Evolutionary conservation across 1,284 basidiomycete genomes (phyloP).

Genomic region (Taiwanofungus camphoratus): DNA sequence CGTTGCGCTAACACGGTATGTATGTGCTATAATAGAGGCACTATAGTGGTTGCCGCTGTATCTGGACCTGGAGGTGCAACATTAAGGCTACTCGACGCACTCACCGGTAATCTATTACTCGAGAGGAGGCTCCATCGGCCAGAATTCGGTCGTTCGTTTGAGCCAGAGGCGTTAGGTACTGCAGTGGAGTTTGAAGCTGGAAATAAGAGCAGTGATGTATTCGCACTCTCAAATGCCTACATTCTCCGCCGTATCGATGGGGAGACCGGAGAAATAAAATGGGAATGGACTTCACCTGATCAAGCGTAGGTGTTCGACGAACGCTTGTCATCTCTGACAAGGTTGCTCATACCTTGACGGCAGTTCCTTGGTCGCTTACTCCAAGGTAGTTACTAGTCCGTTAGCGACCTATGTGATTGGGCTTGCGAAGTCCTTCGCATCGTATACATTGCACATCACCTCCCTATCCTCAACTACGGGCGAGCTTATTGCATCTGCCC

Average conservation of each 20-base stretch:
- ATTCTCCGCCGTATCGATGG: constrained; percentile 45
- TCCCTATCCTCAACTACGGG: constrained; percentile 54
- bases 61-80: constrained; percentile 73
- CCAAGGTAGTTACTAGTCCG: constrained; percentile 49
- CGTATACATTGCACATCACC: constrained; percentile 63
- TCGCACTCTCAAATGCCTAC: constrained; percentile 57
- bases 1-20: neutral
- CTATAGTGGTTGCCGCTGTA: constrained; percentile 62
- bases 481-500: constrained; percentile 40
- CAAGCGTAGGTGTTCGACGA: constrained; percentile 41
- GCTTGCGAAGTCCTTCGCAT: constrained; percentile 54
- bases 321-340: neutral
- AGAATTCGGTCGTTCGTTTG: constrained; percentile 37
- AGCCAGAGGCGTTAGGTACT: constrained; percentile 45
- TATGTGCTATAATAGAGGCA: constrained; percentile 1
- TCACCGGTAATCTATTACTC: constrained; percentile 63
- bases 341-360: constrained; percentile 2
- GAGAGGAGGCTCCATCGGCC: constrained; percentile 58
- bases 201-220: constrained; percentile 39
- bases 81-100: constrained; percentile 64
- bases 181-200: constrained; percentile 33
- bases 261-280: constrained; percentile 44
- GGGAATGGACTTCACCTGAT: constrained; percentile 64
- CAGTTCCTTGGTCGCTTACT: constrained; percentile 64
- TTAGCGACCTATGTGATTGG: constrained; percentile 64